Evolutionary conservation across 192 early-diverging fungal species (phyloP), one percentile per base, ranked within the genome.

Genomic region (Gorgonomyces haynaldii): DNA sequence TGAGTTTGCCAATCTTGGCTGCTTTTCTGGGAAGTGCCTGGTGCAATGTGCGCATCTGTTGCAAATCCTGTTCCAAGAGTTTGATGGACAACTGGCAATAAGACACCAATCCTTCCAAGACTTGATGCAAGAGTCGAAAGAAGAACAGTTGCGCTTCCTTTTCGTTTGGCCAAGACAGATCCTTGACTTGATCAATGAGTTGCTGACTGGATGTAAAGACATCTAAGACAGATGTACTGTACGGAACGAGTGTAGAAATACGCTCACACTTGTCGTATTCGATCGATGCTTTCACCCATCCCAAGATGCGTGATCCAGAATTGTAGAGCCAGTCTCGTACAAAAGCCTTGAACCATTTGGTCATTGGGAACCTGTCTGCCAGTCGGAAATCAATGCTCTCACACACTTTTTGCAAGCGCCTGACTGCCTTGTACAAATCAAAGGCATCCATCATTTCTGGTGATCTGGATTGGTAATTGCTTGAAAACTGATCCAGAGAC

Each of bases 131-230:
- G 15, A 42, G 5, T 20, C 26, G 17, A 46, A 34, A 49, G 26
- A 42, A 54, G 27, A 56, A 57, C 55, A 50, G 46, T 32, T 42
- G 37, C 10, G 52, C 29, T 13, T 65, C 35, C 1, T 52, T 44
- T 16, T 37, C 48, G 21, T 64, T 53, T 8, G 68, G 68, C 68
- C 68, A 70, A 15, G 60, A 19, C 3, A 65, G 30, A 2, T 46
- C 37, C 23, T 50, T 22, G 30, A 64, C 27, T 36, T 64, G 56
- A 7, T 70, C 60, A 16, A 65, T 1, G 37, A 64, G 61, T 40
- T 70, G 62, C 48, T 65, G 62, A 50, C 63, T 62, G 24, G 62
- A 65, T 12, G 58, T 59, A 39, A 65, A 70, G 21, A 64, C 57
- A 37, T 70, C 68, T 25, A 70, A 26, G 12, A 70, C 53, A 12